Conservation (phyloP, 106 monocot genomes). For the Acorus calamus region DNA sequence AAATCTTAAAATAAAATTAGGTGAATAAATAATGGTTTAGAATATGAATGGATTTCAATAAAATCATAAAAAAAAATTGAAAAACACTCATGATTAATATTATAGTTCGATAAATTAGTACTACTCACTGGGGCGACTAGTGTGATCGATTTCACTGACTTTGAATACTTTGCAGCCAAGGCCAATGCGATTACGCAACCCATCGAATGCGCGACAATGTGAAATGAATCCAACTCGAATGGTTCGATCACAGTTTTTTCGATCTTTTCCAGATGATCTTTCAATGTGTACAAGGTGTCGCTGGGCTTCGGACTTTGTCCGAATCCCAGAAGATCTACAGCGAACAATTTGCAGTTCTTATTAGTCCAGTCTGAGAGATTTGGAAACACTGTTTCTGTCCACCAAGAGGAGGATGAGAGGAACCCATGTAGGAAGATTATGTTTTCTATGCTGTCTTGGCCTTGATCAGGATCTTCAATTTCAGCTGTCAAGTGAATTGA, state of each 20-base stretch:
- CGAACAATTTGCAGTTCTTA: constrained; percentile 29
- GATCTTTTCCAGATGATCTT: constrained; percentile 59
- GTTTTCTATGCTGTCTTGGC: constrained; percentile 14
- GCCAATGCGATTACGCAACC: constrained; percentile 65
- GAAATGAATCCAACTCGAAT: constrained; percentile 43
- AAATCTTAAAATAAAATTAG: not conserved
- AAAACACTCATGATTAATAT: too few relatives aligned
- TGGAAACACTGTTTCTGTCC: constrained; percentile 61
- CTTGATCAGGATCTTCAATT: not conserved
- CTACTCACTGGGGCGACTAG: constrained; percentile 60
- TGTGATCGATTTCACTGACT: constrained; percentile 53
- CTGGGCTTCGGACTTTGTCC: constrained; percentile 78
- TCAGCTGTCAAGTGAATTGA: not conserved
- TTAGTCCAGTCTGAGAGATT: constrained; percentile 34
- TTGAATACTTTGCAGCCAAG: constrained; percentile 49
- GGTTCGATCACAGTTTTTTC: constrained; percentile 33
- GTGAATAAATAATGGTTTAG: not conserved
- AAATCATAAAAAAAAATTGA: too few relatives aligned
- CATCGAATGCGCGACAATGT: constrained; percentile 83
- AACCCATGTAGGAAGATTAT: constrained; percentile 83
- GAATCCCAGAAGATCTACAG: constrained; percentile 85
- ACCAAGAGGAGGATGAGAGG: constrained; percentile 67
- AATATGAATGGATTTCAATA: too few relatives aligned
- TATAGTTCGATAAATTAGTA: too few relatives aligned
- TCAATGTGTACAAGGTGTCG: constrained; percentile 40